phyloP scores from a whole-genome alignment of 768 basidiomycete species.

The Macrolepiota dolichaula region DNA sequence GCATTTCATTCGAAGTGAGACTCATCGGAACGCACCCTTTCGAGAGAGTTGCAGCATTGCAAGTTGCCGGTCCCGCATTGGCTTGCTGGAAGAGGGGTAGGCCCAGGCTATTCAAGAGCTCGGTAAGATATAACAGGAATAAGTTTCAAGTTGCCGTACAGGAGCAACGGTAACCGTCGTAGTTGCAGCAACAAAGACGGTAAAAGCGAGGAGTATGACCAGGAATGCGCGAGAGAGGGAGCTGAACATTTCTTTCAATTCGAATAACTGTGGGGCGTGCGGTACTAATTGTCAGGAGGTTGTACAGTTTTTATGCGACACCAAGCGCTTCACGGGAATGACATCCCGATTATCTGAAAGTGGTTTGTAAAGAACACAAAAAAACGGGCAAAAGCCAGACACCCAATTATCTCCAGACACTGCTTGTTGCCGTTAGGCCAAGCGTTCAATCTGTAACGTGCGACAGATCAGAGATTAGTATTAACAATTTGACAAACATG shows the following conservation, averaged over 20 bases:
- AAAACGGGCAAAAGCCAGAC: too few relatives aligned
- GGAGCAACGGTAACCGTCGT: conserved; percentile 16
- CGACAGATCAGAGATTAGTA: not conserved
- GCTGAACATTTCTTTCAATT: not conserved
- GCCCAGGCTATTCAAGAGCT: conserved; percentile 10
- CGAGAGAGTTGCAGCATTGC: conserved; percentile 22
- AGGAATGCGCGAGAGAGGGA: conserved; percentile 4
- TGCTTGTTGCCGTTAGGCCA: not conserved
- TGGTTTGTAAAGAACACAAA: too few relatives aligned
- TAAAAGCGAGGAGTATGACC: conserved; percentile 13
- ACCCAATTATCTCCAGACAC: too few relatives aligned
- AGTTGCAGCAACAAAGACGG: conserved; percentile 20
- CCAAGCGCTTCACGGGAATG: not conserved
- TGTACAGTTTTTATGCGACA: not conserved
- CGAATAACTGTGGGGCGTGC: not conserved
- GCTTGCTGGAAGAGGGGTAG: conserved; percentile 16
- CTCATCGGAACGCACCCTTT: conserved; percentile 16
- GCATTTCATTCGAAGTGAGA: not conserved
- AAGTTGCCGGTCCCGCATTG: conserved; percentile 21
- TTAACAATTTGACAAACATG: not conserved
- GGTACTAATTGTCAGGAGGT: not conserved
- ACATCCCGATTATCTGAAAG: not conserved
- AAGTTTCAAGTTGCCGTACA: conserved; percentile 1
- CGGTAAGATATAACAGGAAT: not conserved
- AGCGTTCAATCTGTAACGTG: not conserved